Evolutionary conservation across 169 alveolate genomes (phyloP), one percentile per base, ranked within the genome.

Genomic region (Cryptosporidium canis): DNA sequence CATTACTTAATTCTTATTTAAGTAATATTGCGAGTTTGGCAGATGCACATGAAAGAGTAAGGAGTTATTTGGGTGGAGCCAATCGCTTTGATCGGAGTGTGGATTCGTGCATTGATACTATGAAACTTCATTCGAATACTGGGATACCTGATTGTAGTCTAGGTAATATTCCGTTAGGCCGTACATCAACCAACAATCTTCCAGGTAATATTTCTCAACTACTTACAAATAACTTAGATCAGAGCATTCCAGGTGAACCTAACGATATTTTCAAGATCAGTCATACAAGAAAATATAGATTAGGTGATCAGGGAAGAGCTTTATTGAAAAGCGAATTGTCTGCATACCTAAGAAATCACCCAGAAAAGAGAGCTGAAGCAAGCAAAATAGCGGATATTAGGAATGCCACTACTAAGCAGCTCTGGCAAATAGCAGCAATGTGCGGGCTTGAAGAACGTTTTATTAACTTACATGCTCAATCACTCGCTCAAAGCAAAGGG

Each of bases 381-480:
- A 77, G 72, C 14, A 77, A 77, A 39, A 61, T 77, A 56, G 87
- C 87, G 33, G 87, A 77, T 55, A 77, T 77, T 33, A 29, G 87
- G 48, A 77, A 77, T 61, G 87, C 87, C 5, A 77, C 87, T 8
- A 77, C 87, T 37, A 77, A 77, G 45, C 87, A 77, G 55, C 72
- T 77, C n/a, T 77, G 87, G 87, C 87, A 77, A 39, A 77, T 77
- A 58, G 87, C 87, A 9, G 87, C 87, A 4, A 77, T 77, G 87
- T 77, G 87, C 37, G 87, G 87, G 33, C 64, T 77, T 41, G 87
- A 77, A 39, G 87, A 77, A 58, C 87, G 87, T 6, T 77, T 77
- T 61, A 77, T 77, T 1, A 77, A 77, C 24, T 58, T 77, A 29
- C 87, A 77, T 37, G 87, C 87, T 1, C 87, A 77, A 27, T 77